phyloP scores from a whole-genome alignment of 2,329 filamentous ascomycete species.

The Pleurostoma richardsiae region DNA sequence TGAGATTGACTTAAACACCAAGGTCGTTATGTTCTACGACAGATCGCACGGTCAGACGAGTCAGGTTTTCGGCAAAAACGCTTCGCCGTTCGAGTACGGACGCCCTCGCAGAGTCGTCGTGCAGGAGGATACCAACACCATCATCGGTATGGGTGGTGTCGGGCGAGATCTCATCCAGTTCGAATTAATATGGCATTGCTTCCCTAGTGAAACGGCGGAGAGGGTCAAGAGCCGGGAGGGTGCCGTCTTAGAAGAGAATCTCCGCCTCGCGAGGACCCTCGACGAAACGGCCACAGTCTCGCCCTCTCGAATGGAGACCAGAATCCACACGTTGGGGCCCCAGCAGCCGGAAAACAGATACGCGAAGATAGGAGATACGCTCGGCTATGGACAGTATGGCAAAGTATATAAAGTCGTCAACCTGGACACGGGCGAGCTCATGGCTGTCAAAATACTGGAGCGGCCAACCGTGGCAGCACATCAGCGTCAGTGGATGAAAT shows the following conservation, averaged over 20 bases:
- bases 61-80: background rate
- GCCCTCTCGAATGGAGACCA: background rate
- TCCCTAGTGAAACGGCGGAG: background rate
- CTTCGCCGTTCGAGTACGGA: background rate
- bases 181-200: background rate
- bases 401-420: background rate
- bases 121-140: background rate
- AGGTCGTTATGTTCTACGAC: background rate
- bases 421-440: background rate
- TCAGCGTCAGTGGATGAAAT: too few species aligned
- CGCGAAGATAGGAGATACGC: background rate
- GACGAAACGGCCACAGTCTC: too few species aligned
- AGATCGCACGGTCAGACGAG: background rate
- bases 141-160: background rate
- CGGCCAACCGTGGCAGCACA: too few species aligned
- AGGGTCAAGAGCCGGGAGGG: conserved; percentile 1
- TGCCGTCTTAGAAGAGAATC: background rate
- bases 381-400: background rate
- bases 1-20: background rate
- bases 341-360: background rate
- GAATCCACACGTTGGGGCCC: background rate
- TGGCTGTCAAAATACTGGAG: background rate
- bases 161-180: background rate
- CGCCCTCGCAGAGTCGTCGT: background rate
- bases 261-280: too few species aligned